These are phyloP conservation scores for Colletotrichum viniferum DNA, from an alignment of 2,329 filamentous ascomycete species.

Conservation along the genomic window DNA sequence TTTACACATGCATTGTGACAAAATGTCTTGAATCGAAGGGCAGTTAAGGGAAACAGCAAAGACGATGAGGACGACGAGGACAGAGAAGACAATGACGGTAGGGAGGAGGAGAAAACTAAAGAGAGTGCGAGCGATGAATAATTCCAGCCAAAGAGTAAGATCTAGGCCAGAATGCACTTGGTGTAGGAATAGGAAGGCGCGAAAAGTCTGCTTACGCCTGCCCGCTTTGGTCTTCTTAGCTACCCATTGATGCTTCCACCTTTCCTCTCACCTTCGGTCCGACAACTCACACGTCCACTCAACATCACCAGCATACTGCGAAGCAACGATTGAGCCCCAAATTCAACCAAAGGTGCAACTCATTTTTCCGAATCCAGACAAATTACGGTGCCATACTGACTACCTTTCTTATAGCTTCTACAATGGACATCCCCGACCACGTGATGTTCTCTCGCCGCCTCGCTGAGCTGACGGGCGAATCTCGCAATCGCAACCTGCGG, in stretches of 20 bases:
- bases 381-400: background rate
- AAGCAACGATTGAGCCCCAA: rapidly evolving
- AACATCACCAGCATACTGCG: background rate
- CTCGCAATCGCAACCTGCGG: rapidly evolving
- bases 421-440: rapidly evolving
- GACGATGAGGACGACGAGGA: background rate
- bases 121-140: rapidly evolving
- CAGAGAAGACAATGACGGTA: rapidly evolving
- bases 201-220: background rate
- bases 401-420: background rate
- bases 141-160: background rate
- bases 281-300: background rate
- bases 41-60: rapidly evolving
- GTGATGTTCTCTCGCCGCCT: background rate
- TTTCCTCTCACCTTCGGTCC: background rate
- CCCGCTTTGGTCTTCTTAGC: rapidly evolving
- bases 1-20: background rate
- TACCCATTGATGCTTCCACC: background rate
- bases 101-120: too few species aligned
- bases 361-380: rapidly evolving
- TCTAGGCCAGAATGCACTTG: background rate
- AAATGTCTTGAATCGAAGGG: background rate
- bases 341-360: rapidly evolving
- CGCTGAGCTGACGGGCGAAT: background rate
- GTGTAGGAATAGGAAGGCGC: background rate